Conservation (phyloP, 2,329 filamentous ascomycete species). For the Xylariales sp. region DNA sequence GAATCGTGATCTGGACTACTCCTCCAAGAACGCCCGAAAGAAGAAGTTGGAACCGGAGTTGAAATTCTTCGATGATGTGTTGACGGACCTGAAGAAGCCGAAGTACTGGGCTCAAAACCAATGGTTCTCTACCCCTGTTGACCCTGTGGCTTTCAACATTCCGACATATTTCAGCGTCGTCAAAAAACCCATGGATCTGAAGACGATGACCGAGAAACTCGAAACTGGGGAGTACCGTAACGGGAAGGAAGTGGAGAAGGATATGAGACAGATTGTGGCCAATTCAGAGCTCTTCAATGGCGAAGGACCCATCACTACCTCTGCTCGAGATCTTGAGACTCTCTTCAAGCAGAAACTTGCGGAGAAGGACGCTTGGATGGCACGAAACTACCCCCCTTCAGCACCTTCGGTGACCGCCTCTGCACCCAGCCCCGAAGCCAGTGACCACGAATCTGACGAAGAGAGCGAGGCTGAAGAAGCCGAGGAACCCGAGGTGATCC, state of each 20-base stretch:
- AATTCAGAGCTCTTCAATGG: conserved; percentile 93
- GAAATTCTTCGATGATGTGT: conserved; percentile 79
- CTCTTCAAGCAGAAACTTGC: conserved; percentile 73
- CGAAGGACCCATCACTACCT: conserved; percentile 66
- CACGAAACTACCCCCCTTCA: conserved; percentile 59
- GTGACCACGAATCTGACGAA: conserved; percentile 67
- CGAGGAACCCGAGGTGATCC: conserved; percentile 44
- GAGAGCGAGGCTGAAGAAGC: conserved; percentile 57
- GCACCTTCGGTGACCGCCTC: conserved; percentile 39
- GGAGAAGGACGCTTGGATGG: conserved; percentile 77
- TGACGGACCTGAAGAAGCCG: conserved; percentile 71
- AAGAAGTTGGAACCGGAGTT: conserved; percentile 88
- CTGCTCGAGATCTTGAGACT: conserved; percentile 68
- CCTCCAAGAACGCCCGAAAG: conserved; percentile 70
- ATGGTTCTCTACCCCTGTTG: conserved; percentile 79
- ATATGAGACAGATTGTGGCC: conserved; percentile 75
- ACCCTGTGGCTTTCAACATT: conserved; percentile 90
- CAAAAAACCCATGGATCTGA: conserved; percentile 94
- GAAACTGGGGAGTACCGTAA: conserved; percentile 73
- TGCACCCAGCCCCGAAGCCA: conserved; percentile 59
- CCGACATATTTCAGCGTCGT: conserved; percentile 90
- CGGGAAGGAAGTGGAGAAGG: conserved; percentile 79
- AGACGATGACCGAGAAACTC: conserved; percentile 75
- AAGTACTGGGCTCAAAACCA: conserved; percentile 65
- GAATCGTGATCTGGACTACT: conserved; percentile 85